Evolutionary conservation across 345 rosid species (phyloP), one percentile per base, ranked within the genome.

Genomic region (Boechera divaricarpa): DNA sequence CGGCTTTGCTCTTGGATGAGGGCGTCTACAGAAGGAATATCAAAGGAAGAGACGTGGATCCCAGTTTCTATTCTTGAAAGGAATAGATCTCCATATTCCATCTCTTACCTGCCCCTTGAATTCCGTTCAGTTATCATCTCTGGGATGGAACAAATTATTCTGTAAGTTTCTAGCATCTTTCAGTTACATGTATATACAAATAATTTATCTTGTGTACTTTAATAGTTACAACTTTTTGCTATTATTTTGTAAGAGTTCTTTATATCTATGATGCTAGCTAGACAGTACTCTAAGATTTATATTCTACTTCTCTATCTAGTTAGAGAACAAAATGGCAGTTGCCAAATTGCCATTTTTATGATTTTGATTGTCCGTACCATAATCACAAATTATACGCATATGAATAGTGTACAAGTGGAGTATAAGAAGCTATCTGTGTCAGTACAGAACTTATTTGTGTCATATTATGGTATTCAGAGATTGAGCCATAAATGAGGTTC

Each of bases 1-100:
- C 86, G 98, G 85, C 90, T 94, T 63, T 94, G 98, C 86, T 90
- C 97, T 33, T 94, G 97, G 97, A 87, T 94, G 97, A 86, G 97
- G 70, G 84, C 82, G 52, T 84, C 91, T 15, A 84, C 87, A 11
- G 98, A 90, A 59, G 87, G 74, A 73, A 83, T 90, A 75, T 85
- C 95, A 38, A 87, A 83, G 80, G 93, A 90, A 54, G 98, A 94
- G 85, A 87, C 89, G 28, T 94, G 97, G 98, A 69, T 92, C 62
- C 88, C 92, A 2, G 95, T 94, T 29, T 92, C 94, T 57, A 77
- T 88, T 78, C 97, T 94, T 79, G 98, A 90, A 82, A 86, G 98
- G 84, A 92, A 92, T 74, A 88, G 81, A 81, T 92, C 98, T 81
- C 94, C 97, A 35, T 90, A 89, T 73, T 73, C 87, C 28, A 94